Evolutionary conservation across 371 early-diverging fungal genomes (phyloP).

Genomic region (Nosema muscidifuracis): DNA sequence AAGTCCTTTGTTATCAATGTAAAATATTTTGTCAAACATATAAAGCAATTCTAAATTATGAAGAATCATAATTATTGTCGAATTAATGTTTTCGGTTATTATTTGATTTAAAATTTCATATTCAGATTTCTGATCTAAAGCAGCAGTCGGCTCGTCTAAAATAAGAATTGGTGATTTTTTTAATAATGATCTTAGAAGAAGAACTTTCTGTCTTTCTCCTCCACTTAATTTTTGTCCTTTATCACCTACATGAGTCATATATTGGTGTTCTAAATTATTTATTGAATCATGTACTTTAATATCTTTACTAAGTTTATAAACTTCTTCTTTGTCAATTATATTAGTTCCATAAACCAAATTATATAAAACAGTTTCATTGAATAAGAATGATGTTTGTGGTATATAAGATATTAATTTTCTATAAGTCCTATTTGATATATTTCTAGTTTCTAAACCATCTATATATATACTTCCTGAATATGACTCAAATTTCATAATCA

Average conservation of each 20-base stretch:
- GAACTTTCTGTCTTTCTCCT: slow-evolving; percentile 86
- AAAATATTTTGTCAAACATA: slow-evolving; percentile 39
- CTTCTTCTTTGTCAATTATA: slow-evolving; percentile 7
- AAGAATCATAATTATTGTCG: slow-evolving; percentile 39
- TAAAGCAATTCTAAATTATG: slow-evolving; percentile 32
- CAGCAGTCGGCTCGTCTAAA: slow-evolving; percentile 66
- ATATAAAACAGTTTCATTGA: slow-evolving; percentile 72
- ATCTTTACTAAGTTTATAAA: neutral
- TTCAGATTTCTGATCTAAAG: slow-evolving; percentile 53
- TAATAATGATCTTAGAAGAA: slow-evolving; percentile 72
- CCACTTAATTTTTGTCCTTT: slow-evolving; percentile 75
- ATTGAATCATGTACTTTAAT: slow-evolving; percentile 43
- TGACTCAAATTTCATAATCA: slow-evolving; percentile 69
- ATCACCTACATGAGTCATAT: slow-evolving; percentile 82
- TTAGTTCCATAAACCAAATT: slow-evolving; percentile 69
- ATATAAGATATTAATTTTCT: slow-evolving; percentile 73
- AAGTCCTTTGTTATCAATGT: slow-evolving; percentile 15
- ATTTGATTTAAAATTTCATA: slow-evolving; percentile 23
- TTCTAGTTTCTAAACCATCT: slow-evolving; percentile 74
- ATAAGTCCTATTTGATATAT: slow-evolving; percentile 67
- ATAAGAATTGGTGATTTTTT: slow-evolving; percentile 65
- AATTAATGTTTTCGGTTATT: neutral
- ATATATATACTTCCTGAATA: slow-evolving; percentile 71
- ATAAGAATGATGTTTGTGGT: slow-evolving; percentile 71
- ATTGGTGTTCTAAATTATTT: slow-evolving; percentile 60